Evolutionary conservation across 495 filamentous ascomycete genomes (phyloP).

Genomic region (Hyaloscypha variabilis): DNA sequence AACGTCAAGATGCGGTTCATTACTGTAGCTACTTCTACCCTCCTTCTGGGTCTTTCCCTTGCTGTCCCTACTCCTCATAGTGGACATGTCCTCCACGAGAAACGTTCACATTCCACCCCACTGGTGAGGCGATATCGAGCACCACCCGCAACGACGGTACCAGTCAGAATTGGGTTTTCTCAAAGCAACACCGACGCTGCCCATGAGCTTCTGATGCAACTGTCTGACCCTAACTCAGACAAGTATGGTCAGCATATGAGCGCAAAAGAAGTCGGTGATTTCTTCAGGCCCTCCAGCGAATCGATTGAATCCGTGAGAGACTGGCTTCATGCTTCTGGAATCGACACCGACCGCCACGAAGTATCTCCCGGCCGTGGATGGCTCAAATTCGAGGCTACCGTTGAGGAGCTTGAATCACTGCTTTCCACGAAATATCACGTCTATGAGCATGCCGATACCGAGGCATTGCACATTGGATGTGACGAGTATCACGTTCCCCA

Average conservation of each 20-base stretch:
- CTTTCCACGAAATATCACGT: slow-evolving; percentile 58
- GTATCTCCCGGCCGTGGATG: slow-evolving; percentile 36
- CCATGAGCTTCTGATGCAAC: slow-evolving; percentile 52
- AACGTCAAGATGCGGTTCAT: slow-evolving; percentile 2
- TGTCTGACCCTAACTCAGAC: slow-evolving; percentile 39
- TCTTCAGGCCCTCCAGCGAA: slow-evolving; percentile 50
- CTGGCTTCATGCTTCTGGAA: slow-evolving; percentile 55
- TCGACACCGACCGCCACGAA: slow-evolving; percentile 43
- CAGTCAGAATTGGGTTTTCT: slow-evolving; percentile 52
- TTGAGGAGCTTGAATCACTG: slow-evolving; percentile 54
- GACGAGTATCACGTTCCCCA: background rate
- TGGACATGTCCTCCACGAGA: slow-evolving; percentile 12
- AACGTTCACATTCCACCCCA: background rate
- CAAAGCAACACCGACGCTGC: slow-evolving; percentile 52
- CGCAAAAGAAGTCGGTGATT: slow-evolving; percentile 48
- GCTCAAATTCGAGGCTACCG: slow-evolving; percentile 56
- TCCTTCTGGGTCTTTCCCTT: background rate
- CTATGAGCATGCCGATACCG: slow-evolving; percentile 44
- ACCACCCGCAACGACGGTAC: slow-evolving; percentile 30
- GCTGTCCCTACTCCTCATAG: background rate
- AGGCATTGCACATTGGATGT: background rate
- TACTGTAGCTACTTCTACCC: slow-evolving; percentile 1
- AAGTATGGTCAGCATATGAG: slow-evolving; percentile 59
- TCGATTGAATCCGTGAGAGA: slow-evolving; percentile 45
- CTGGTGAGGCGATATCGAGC: background rate